Conservation (phyloP, 371 early-diverging fungal genomes). For the Choanephora cucurbitarum region DNA sequence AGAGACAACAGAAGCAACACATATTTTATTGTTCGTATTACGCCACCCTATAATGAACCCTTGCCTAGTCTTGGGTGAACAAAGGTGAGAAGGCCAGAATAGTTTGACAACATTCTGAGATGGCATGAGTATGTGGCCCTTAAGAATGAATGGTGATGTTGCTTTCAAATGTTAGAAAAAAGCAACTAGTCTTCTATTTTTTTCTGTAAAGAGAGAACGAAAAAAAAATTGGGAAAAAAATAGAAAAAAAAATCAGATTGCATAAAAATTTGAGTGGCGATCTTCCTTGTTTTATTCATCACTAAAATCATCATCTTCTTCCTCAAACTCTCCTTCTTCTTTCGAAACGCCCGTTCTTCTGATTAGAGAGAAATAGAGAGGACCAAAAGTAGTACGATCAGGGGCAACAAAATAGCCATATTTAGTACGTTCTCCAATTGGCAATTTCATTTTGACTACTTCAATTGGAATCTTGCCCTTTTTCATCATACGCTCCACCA, state of each 20-base stretch:
- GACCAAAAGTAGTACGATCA: constrained; percentile 60
- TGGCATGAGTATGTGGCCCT: no score
- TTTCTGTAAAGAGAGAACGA: no score
- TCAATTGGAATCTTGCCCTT: constrained; percentile 47
- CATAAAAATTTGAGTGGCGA: no score
- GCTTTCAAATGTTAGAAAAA: no score
- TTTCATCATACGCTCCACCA: constrained; percentile 53
- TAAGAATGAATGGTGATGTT: no score
- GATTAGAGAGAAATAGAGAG: constrained; percentile 56
- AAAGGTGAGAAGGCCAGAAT: constrained; percentile 54
- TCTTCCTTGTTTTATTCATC: neutral
- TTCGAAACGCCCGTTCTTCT: constrained; percentile 42
- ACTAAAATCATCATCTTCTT: constrained; percentile 17
- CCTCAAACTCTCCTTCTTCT: constrained; percentile 17
- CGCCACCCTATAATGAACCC: constrained; percentile 51
- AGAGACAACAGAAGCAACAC: constrained; percentile 42
- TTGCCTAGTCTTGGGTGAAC: constrained; percentile 26
- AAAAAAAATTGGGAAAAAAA: no score
- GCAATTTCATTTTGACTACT: constrained; percentile 40
- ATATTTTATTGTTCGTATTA: constrained; percentile 28
- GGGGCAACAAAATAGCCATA: constrained; percentile 64
- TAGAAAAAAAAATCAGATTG: no score
- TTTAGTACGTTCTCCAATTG: constrained; percentile 60
- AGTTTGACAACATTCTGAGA: constrained; percentile 28
- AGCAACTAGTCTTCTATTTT: no score